A percentile compares a stretch with the other conserved stretches of the same genome.
phyloP scores from a whole-genome alignment of 257 asterid genomes.

The Solanum appendiculatum region DNA sequence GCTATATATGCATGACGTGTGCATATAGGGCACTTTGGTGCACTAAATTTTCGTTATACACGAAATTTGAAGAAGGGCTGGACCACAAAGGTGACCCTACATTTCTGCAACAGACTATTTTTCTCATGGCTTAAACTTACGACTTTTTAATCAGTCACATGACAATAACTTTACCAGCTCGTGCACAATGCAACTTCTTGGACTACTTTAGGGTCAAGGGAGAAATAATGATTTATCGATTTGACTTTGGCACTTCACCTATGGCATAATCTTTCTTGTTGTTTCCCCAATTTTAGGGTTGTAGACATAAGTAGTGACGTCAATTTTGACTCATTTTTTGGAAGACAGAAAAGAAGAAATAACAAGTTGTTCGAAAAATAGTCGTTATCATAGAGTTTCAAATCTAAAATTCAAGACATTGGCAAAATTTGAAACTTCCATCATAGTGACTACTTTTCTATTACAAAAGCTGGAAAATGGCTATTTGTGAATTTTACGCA shows the following conservation, averaged over 20 bases:
- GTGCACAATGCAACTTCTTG: neutral
- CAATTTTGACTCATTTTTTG: neutral
- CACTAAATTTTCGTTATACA: too few species aligned
- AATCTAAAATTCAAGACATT: neutral
- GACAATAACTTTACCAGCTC: neutral
- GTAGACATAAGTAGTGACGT: neutral
- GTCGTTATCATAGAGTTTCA: neutral
- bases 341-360: neutral
- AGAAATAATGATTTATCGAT: too few species aligned
- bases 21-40: too few species aligned
- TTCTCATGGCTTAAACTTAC: fast-evolving
- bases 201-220: neutral
- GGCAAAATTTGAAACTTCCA: neutral
- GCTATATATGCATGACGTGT: neutral
- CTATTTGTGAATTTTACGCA: neutral
- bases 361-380: neutral
- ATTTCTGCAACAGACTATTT: neutral
- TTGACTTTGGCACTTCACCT: neutral
- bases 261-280: neutral
- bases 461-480: neutral
- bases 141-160: fast-evolving
- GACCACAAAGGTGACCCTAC: too few species aligned
- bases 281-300: neutral
- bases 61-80: neutral
- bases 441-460: neutral